phyloP scores from a whole-genome alignment of 208 protist species.

The Leishmania tropica region DNA sequence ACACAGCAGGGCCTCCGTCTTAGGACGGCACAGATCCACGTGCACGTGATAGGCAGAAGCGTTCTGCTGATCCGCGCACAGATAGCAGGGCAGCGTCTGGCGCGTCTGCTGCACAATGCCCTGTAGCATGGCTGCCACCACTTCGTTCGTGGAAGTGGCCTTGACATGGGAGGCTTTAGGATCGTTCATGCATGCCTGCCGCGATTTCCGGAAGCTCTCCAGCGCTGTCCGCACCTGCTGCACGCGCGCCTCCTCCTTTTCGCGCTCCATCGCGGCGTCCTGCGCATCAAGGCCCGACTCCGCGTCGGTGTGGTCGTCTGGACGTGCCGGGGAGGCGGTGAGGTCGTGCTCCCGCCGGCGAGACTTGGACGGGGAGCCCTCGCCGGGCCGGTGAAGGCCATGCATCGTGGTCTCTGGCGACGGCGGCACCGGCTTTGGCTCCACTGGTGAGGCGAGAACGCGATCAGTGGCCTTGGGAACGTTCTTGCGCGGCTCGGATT shows the following conservation, averaged over 20 bases:
- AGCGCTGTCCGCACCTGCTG: constrained; percentile 16
- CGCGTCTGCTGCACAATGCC: constrained; percentile 68
- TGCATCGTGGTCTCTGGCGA: constrained; percentile 22
- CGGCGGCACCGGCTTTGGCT: not conserved
- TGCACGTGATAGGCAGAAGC: constrained; percentile 57
- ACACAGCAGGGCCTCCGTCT: constrained; percentile 39
- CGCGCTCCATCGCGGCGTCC: constrained; percentile 14
- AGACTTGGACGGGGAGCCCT: constrained; percentile 35
- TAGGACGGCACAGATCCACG: constrained; percentile 45
- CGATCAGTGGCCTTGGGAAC: constrained; percentile 2
- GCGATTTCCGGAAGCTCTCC: constrained; percentile 18
- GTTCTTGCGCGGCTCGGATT: constrained; percentile 11
- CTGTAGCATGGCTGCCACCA: constrained; percentile 57
- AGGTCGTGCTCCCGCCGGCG: constrained; percentile 31
- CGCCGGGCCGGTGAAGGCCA: constrained; percentile 2
- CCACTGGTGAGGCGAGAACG: not conserved
- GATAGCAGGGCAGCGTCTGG: constrained; percentile 72
- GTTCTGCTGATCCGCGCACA: constrained; percentile 66
- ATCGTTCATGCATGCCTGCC: constrained; percentile 3
- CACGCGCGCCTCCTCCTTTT: constrained; percentile 21
- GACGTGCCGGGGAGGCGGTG: constrained; percentile 21
- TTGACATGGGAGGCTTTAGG: constrained; percentile 1
- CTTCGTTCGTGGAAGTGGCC: constrained; percentile 30
- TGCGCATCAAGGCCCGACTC: constrained; percentile 21
- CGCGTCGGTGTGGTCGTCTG: not conserved